These are phyloP conservation scores for Ilex paraguariensis DNA, from an alignment of 305 asterid genomes.

Conservation along the genomic window DNA sequence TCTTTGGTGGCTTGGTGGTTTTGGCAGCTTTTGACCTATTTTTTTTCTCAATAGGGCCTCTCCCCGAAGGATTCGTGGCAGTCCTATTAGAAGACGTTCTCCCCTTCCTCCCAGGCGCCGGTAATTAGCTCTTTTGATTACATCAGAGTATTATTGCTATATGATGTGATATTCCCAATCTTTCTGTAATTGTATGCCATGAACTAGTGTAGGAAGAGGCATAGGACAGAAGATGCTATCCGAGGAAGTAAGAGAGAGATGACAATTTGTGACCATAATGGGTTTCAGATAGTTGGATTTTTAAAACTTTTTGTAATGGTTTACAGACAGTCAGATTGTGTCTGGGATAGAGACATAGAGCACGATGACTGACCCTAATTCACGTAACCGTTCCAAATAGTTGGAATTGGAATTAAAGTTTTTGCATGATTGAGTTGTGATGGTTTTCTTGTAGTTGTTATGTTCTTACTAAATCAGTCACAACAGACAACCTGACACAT, in stretches of 20 bases:
- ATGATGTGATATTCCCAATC: not conserved
- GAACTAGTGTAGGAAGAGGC: not conserved
- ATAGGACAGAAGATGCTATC: not conserved
- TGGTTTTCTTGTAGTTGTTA: not conserved
- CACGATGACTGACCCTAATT: too few species aligned
- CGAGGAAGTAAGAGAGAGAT: not conserved
- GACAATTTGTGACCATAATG: too few species aligned
- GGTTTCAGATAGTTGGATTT: too few species aligned
- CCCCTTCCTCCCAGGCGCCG: constrained; percentile 46
- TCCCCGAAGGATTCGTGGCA: constrained; percentile 83
- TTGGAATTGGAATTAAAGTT: too few species aligned
- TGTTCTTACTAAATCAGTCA: not conserved
- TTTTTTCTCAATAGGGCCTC: constrained; percentile 47
- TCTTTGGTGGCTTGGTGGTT: not conserved
- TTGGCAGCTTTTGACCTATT: constrained; percentile 16
- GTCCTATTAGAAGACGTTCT: constrained; percentile 89
- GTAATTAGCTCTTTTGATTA: constrained; percentile 21
- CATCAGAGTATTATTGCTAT: too few species aligned
- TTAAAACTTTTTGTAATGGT: too few species aligned
- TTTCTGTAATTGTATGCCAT: not conserved
- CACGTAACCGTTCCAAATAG: too few species aligned
- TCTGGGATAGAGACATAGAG: too few species aligned
- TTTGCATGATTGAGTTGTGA: not conserved
- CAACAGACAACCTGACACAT: too few species aligned
- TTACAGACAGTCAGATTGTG: too few species aligned